Evolutionary conservation across 768 basidiomycete genomes (phyloP), one percentile per base, ranked within the genome.

Genomic region (Astraeus odoratus): DNA sequence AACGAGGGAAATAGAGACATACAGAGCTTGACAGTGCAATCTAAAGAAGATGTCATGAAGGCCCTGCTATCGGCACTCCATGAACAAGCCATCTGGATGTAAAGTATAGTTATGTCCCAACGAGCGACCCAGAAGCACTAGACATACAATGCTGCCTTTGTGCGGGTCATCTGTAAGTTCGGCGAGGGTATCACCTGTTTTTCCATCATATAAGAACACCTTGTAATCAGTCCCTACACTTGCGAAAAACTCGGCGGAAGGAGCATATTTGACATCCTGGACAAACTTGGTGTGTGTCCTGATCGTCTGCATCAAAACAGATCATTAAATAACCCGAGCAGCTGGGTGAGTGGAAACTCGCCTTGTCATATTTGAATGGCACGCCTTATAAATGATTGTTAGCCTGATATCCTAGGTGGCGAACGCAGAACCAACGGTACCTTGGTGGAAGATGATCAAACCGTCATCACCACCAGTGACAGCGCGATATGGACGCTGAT

Each of bases 321-420:
- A 41, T 16, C 10, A 43, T 24, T 3, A 18, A 7, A 43, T 22
- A 22, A 29, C 1, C 12, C 3, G 44, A 16, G 6, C 20, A 41
- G 40, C 4, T 10, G 27, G 25, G 15, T 23, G n/a, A n/a, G n/a
- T n/a, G n/a, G n/a, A n/a, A n/a, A n/a, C 18, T 50, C 39, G 77
- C 89, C 76, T 84, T 92, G 61, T 86, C 82, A 52, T 83, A 94
- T 63, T 92, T 95, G 75, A 80, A 98, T 0, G 94, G 94, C 0
- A 78, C 80, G 9, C 87, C 86, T 83, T 45, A 9, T 9, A 29
- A 4, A 26, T 34, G 15, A 25, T 12, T 34, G 12, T 18, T 51
- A 24, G 40, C n/a, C n/a, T n/a, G n/a, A n/a, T n/a, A 51, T 40
- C 18, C 26, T 10, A 43, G 6, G 8, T 13, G 7, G 29, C 43